Percentiles rank a stretch among this genome's conserved stretches.
phyloP scores from a whole-genome alignment of 495 filamentous ascomycete species.

The Lasiosphaeris hirsuta region DNA sequence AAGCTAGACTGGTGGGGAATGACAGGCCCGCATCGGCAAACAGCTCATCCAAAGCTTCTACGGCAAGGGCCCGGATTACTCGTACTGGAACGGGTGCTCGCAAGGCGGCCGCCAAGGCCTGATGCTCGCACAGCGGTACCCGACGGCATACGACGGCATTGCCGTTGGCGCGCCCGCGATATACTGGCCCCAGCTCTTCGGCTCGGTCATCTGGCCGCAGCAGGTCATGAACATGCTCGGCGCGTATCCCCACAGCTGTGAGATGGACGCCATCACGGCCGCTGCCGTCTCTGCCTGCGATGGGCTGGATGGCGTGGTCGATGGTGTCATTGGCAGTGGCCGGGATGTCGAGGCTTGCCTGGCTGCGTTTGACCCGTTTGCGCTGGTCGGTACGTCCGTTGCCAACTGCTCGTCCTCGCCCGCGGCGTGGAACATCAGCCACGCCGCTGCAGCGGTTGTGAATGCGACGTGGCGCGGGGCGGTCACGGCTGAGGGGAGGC shows the following conservation, averaged over 20 bases:
- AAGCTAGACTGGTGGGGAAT: too few species aligned
- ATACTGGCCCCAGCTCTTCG: conserved; percentile 24
- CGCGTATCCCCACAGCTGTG: conserved; percentile 27
- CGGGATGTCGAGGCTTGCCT: conserved; percentile 18
- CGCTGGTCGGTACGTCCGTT: conserved; percentile 12
- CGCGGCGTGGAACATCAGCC: conserved; percentile 8
- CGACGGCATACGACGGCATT: conserved; percentile 40
- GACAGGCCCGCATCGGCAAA: conserved; percentile 34
- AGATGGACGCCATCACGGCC: conserved; percentile 30
- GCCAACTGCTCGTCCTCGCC: conserved; percentile 12
- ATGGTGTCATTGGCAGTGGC: conserved; percentile 28
- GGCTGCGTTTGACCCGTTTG: conserved; percentile 26
- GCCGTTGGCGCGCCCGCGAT: conserved; percentile 37
- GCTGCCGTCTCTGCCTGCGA: conserved; percentile 38
- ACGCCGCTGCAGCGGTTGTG: conserved; percentile 21
- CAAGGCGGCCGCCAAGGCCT: conserved; percentile 46
- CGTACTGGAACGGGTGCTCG: conserved; percentile 47
- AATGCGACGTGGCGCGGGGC: conserved; percentile 24
- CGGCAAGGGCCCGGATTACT: conserved; percentile 30
- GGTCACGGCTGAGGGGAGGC: too few species aligned
- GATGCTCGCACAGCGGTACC: conserved; percentile 41
- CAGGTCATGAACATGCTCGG: conserved; percentile 29
- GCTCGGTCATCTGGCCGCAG: conserved; percentile 24
- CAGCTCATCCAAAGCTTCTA: conserved; percentile 33
- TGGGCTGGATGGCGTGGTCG: conserved; percentile 34